Conservation (phyloP, 352 stramenopile species). For the Thraustotheca clavata region DNA sequence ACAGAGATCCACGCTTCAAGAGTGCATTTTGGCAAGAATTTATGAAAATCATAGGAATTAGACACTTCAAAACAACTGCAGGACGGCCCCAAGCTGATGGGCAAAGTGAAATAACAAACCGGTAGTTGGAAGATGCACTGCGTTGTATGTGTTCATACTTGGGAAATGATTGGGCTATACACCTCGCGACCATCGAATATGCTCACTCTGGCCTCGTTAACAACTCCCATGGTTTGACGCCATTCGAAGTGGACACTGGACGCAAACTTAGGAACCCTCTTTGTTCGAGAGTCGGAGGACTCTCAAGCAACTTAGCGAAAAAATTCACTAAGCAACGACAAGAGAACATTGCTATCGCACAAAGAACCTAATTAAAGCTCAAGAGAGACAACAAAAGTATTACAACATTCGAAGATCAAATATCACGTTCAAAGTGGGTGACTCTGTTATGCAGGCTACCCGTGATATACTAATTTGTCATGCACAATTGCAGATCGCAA, state of each 20-base stretch:
- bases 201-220: constrained; percentile 23
- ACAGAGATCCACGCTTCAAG: constrained; percentile 15
- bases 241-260: constrained; percentile 28
- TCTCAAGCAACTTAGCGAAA: constrained; percentile 8
- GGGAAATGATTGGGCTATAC: constrained; percentile 21
- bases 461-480: not conserved
- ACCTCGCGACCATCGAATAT: constrained; percentile 25
- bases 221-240: constrained; percentile 16
- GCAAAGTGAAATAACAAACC: not conserved
- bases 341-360: not conserved
- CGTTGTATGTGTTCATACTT: constrained; percentile 21
- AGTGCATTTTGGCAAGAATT: constrained; percentile 21
- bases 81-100: constrained; percentile 20
- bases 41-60: constrained; percentile 7
- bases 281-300: not conserved
- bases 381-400: constrained; percentile 5
- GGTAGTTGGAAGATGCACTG: constrained; percentile 1
- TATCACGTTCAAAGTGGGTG: not conserved
- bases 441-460: constrained; percentile 3
- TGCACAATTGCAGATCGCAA: not conserved
- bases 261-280: not conserved
- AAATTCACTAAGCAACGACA: not conserved
- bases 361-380: not conserved
- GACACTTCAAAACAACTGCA: constrained; percentile 18
- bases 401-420: constrained; percentile 4